These are phyloP conservation scores for Agaricus sinodeliciosus DNA, from an alignment of 768 basidiomycete species.

Conservation along the genomic window DNA sequence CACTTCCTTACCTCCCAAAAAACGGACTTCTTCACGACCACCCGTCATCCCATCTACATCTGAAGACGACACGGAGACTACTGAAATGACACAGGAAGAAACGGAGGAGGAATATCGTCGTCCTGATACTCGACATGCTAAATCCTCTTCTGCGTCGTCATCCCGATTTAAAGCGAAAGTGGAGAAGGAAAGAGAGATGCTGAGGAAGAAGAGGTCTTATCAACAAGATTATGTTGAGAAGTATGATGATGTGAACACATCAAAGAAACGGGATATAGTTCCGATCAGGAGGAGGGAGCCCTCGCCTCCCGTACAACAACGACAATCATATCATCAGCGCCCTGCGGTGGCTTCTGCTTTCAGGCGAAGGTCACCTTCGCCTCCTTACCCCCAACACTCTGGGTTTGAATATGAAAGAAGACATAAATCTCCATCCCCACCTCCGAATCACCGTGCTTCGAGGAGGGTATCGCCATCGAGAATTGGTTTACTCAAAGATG, in stretches of 20 bases:
- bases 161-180: conserved; percentile 10
- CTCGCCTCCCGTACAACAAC: conserved; percentile 7
- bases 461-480: conserved; percentile 6
- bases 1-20: conserved; percentile 10
- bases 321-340: conserved; percentile 6
- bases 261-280: conserved; percentile 11
- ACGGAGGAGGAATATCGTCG: conserved; percentile 4
- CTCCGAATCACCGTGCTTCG: not conserved
- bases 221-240: conserved; percentile 16
- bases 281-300: conserved; percentile 19
- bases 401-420: not conserved
- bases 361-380: conserved; percentile 2
- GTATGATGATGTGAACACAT: conserved; percentile 17
- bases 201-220: conserved; percentile 8
- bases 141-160: conserved; percentile 4
- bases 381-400: not conserved
- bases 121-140: not conserved
- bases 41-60: conserved; percentile 3
- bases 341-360: not conserved
- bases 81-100: conserved; percentile 2
- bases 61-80: conserved; percentile 6
- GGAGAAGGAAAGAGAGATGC: conserved; percentile 9
- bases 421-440: not conserved
- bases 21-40: not conserved
- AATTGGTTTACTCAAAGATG: conserved; percentile 6